phyloP scores from a whole-genome alignment of 2,329 filamentous ascomycete species.

The Colletotrichum tropicicola region DNA sequence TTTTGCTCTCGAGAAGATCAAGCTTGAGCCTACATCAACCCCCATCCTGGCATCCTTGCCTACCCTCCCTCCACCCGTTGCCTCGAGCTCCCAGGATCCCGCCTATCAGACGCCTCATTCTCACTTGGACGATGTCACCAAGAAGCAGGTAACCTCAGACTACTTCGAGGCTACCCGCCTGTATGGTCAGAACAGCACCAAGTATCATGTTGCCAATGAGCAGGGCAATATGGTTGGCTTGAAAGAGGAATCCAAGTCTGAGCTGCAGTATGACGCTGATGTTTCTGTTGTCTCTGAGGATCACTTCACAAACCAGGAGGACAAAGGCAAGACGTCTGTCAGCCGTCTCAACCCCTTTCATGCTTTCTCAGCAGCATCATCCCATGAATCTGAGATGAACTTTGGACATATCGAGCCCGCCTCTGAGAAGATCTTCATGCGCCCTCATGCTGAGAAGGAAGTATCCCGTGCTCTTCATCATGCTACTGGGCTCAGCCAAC shows the following conservation, averaged over 20 bases:
- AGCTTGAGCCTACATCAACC: not conserved
- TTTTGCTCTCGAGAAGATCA: not conserved
- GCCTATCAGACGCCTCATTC: not conserved
- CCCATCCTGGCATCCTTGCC: slow-evolving; percentile 6
- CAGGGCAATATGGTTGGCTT: no score
- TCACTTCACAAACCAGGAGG: not conserved
- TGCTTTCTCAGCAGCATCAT: slow-evolving; percentile 18
- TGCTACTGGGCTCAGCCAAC: slow-evolving; percentile 21
- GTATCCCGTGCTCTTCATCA: slow-evolving; percentile 27
- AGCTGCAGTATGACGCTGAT: slow-evolving; percentile 1
- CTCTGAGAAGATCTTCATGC: slow-evolving; percentile 13
- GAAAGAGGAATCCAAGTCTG: no score
- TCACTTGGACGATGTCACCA: slow-evolving; percentile 24
- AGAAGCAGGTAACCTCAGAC: not conserved
- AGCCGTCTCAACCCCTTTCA: slow-evolving; percentile 26
- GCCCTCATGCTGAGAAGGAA: slow-evolving; percentile 23
- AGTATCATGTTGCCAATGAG: slow-evolving; percentile 1
- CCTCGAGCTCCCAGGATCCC: not conserved
- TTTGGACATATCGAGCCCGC: slow-evolving; percentile 2
- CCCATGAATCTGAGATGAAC: slow-evolving; percentile 16
- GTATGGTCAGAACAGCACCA: slow-evolving; percentile 8
- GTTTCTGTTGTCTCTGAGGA: not conserved
- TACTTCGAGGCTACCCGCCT: not conserved
- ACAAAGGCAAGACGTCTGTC: not conserved
- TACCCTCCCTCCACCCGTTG: not conserved